Conservation (phyloP, 768 basidiomycete genomes). For the Porphyrellus cyaneotinctus region DNA sequence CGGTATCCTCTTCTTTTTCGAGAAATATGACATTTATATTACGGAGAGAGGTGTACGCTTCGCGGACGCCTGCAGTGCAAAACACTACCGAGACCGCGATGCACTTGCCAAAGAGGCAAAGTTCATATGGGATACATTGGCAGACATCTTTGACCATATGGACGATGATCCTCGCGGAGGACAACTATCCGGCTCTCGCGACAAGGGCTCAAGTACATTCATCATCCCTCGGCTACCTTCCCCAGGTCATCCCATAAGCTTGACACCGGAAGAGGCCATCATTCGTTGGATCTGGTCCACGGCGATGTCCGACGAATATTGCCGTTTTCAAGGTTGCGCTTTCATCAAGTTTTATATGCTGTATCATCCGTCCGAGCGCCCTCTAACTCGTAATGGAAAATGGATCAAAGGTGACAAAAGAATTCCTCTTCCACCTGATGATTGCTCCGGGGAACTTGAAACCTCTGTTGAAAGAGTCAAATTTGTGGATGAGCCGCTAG, state of each 20-base stretch:
- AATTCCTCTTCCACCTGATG: conserved; percentile 18
- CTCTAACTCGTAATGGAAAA: conserved; percentile 3
- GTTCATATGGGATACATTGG: conserved; percentile 15
- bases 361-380: not conserved
- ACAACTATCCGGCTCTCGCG: conserved; percentile 1
- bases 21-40: conserved; percentile 25
- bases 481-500: conserved; percentile 18
- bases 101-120: conserved; percentile 21
- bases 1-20: conserved; percentile 21
- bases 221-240: conserved; percentile 29
- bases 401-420: conserved; percentile 4
- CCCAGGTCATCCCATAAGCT: conserved; percentile 15
- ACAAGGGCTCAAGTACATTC: not conserved
- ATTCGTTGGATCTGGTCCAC: conserved; percentile 24
- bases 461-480: not conserved
- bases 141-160: conserved; percentile 19
- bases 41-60: conserved; percentile 30
- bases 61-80: conserved; percentile 15
- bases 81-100: conserved; percentile 22
- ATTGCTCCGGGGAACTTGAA: not conserved
- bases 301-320: conserved; percentile 10
- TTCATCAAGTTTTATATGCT: not conserved
- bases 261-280: conserved; percentile 16
- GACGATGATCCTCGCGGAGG: not conserved
- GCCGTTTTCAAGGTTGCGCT: not conserved